Evolutionary conservation across 345 rosid genomes (phyloP).

Genomic region (Anastatica hierochuntica): DNA sequence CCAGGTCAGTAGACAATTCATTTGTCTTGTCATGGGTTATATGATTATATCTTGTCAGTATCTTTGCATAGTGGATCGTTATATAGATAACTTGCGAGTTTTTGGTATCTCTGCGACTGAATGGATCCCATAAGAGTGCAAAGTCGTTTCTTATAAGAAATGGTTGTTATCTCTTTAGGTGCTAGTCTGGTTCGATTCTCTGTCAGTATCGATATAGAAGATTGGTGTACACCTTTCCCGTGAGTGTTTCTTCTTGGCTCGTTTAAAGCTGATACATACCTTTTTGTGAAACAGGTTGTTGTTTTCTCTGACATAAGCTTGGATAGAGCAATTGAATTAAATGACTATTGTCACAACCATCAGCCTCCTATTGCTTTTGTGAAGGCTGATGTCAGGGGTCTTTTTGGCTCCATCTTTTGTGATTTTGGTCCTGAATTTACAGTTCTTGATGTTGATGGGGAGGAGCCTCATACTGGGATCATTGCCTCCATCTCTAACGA

Average conservation of each 20-base stretch:
- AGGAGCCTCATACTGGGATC: constrained; percentile 91
- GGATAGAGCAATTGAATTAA: constrained; percentile 63
- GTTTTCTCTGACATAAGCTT: constrained; percentile 76
- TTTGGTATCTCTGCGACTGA: background rate
- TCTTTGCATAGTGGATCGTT: background rate
- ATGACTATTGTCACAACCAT: constrained; percentile 79
- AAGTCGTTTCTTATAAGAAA: background rate
- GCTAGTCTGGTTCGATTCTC: background rate
- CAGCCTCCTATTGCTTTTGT: constrained; percentile 87
- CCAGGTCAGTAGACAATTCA: constrained; percentile 43
- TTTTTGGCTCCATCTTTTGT: constrained; percentile 90
- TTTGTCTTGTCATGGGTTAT: background rate
- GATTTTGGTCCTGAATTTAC: constrained; percentile 93
- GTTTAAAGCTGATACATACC: constrained; percentile 3
- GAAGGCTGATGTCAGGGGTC: constrained; percentile 92
- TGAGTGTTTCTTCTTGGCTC: constrained; percentile 3
- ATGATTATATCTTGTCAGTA: background rate
- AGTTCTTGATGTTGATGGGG: constrained; percentile 89
- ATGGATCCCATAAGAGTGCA: background rate
- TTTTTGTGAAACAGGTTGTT: constrained; percentile 58
- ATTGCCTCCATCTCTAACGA: constrained; percentile 92
- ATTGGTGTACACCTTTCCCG: background rate
- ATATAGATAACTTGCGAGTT: background rate
- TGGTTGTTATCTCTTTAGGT: background rate
- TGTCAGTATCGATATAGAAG: background rate